Evolutionary conservation across 1,139 yeast species (phyloP), one percentile per base, ranked within the genome.

Genomic region (Candida sanyaensis): DNA sequence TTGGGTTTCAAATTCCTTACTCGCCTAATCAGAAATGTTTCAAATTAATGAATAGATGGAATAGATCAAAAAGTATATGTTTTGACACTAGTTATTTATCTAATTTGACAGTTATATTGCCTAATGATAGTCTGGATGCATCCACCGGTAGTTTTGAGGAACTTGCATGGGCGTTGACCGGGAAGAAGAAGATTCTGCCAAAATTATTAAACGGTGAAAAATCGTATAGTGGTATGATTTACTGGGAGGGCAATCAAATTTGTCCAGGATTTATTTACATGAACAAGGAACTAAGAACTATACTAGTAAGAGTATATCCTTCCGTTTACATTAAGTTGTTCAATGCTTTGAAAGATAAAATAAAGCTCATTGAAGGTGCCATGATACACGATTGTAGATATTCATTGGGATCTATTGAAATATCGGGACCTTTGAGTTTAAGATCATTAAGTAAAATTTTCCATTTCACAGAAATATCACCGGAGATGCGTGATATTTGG

Each of bases 21-120:
- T 75, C 83, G 17, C 98, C 99, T 0, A 89, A 97, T 1, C 96
- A 89, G 61, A 95, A 93, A 65, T 86, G 91, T 56, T 93, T 81
- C 62, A 80, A 91, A 48, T 66, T 84, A 12, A 82, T 89, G 21
- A 95, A 89, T 65, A 75, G 97, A 48, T 78, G 84, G 4, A 76
- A 81, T 32, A 66, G 63, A 43, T 65, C 69, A 13, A 91, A 88
- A 2, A 80, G 87, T 1, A 69, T 92, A 27, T 78, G 81, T 2
- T 82, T 83, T 76, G 99, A 95, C 58, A 78, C 91, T 0, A 84
- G 93, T 28, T 91, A 83, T 59, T 68, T 76, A 48, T 78, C 83
- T 4, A 78, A 86, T 0, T 58, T 88, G 50, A 61, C 88, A 1
- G 54, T 89, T 1, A 66, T 66, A 8, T 11, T 41, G n/a, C 62